Base-by-base conservation (phyloP, 768 basidiomycete genomes). In the Mycena chlorophos region DNA sequence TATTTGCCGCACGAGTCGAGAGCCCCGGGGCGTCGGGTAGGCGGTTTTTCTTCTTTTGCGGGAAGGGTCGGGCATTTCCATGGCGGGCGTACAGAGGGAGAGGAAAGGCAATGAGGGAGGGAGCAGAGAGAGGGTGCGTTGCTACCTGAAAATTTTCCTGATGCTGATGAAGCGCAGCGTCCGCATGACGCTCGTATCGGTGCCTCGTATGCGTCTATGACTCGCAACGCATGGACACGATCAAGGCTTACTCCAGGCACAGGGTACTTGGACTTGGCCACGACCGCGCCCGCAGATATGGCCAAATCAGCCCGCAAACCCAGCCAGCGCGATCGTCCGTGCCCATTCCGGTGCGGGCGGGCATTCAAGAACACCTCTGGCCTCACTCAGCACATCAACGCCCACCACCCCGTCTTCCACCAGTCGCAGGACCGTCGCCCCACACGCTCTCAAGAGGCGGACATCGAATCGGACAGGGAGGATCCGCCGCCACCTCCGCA, bases 311-410 rank as follows among this genome's bases (percentile, higher is more conserved):
- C 39, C 12, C 10, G 20, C 10, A 6, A 13, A 6, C 19, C 5
- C 19, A 40, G 20, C 19, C 39, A 10, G 10, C 39, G 39, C 5
- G 20, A 20, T 20, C 19, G 10, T 6, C 39, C 13, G 13, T 40
- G 39, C 19, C 39, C 10, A 10, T 40, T 40, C 39, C 31, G 17
- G 31, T 40, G 39, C 39, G 39, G 19, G 6, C 10, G 39, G 39
- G 6, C 19, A 10, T 40, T 40, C 39, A 40, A 40, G 14, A 49
- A 55, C 26, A 3, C 43, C 20, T 49, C 46, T 5, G 53, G 53
- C n/a, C 48, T 40, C 17, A 49, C 54, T 2, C 48, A 55, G 39
- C 54, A 55, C 39, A 30, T 42, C 29, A 28, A 50, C n/a, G 28
- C 48, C 30, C 25, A 38, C 5, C 45, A 38, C 10, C 47, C 47